Conservation (phyloP, 768 basidiomycete species). For the Tulasnella sp. region DNA sequence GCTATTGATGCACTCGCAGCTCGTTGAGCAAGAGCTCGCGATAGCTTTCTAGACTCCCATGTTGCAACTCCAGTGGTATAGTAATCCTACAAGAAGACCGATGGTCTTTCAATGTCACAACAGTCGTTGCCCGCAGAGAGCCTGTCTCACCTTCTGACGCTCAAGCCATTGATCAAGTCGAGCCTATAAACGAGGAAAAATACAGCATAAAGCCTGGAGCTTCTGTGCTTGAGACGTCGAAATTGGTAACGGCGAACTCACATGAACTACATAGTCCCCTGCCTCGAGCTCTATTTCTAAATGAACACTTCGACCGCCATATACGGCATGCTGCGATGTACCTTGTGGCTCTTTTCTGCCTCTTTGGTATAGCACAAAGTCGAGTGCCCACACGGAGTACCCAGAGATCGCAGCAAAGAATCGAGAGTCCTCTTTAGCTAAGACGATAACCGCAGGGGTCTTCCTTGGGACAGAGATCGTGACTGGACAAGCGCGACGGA, state of each 20-base stretch:
- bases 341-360: slow-evolving; percentile 29
- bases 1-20: not conserved
- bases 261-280: slow-evolving; percentile 28
- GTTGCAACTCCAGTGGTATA: not conserved
- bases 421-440: slow-evolving; percentile 40
- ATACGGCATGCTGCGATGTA: slow-evolving; percentile 20
- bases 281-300: slow-evolving; percentile 23
- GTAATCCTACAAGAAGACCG: slow-evolving; percentile 10
- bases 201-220: no score
- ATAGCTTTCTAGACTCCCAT: slow-evolving; percentile 14
- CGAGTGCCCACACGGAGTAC: slow-evolving; percentile 36
- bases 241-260: slow-evolving; percentile 16
- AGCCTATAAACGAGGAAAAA: not conserved
- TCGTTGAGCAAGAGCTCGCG: not conserved
- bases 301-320: slow-evolving; percentile 23
- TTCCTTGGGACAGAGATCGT: slow-evolving; percentile 35
- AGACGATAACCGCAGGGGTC: slow-evolving; percentile 38
- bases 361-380: slow-evolving; percentile 41
- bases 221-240: not conserved
- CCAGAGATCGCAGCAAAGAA: slow-evolving; percentile 41
- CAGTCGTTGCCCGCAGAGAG: no score
- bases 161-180: not conserved
- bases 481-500: slow-evolving; percentile 27
- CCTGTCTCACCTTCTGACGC: slow-evolving; percentile 11
- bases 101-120: not conserved